Evolutionary conservation across 768 basidiomycete species (phyloP).

Genomic region (Mycena pura): DNA sequence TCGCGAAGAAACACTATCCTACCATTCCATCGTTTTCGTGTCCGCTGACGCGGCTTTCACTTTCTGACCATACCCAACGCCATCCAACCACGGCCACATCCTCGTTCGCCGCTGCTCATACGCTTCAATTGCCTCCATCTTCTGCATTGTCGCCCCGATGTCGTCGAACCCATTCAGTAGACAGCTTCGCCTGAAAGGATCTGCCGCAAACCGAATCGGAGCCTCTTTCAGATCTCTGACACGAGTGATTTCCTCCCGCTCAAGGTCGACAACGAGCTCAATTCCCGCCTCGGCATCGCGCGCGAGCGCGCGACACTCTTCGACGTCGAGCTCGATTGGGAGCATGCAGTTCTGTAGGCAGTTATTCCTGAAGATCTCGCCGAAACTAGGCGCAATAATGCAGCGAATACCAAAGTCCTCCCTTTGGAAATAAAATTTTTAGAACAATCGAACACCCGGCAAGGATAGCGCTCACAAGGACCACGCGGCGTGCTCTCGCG

Average conservation of each 20-base stretch:
- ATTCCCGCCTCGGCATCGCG: slow-evolving; percentile 77
- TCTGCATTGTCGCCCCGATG: slow-evolving; percentile 90
- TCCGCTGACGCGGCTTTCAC: background rate
- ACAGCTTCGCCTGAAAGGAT: slow-evolving; percentile 91
- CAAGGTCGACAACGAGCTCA: slow-evolving; percentile 85
- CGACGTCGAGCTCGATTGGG: slow-evolving; percentile 71
- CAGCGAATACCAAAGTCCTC: slow-evolving; percentile 91
- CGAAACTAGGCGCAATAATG: slow-evolving; percentile 87
- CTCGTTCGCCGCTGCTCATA: slow-evolving; percentile 83
- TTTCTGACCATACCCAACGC: slow-evolving; percentile 60
- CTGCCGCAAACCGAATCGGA: slow-evolving; percentile 78
- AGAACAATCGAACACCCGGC: background rate
- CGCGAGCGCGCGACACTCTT: slow-evolving; percentile 71
- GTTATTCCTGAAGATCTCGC: slow-evolving; percentile 89
- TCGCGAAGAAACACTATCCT: background rate
- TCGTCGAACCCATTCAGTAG: slow-evolving; percentile 96
- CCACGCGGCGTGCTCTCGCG: slow-evolving; percentile 91
- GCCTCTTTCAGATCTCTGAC: slow-evolving; percentile 73
- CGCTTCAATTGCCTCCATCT: slow-evolving; percentile 64
- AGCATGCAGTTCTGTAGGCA: slow-evolving; percentile 94
- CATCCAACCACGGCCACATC: slow-evolving; percentile 95
- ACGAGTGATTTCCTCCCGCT: slow-evolving; percentile 78
- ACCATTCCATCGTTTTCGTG: slow-evolving; percentile 11
- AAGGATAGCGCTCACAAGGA: slow-evolving; percentile 61
- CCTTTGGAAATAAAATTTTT: slow-evolving; percentile 40